These are phyloP conservation scores for Cercis canadensis DNA, from an alignment of 306 rosid species.

Conservation along the genomic window DNA sequence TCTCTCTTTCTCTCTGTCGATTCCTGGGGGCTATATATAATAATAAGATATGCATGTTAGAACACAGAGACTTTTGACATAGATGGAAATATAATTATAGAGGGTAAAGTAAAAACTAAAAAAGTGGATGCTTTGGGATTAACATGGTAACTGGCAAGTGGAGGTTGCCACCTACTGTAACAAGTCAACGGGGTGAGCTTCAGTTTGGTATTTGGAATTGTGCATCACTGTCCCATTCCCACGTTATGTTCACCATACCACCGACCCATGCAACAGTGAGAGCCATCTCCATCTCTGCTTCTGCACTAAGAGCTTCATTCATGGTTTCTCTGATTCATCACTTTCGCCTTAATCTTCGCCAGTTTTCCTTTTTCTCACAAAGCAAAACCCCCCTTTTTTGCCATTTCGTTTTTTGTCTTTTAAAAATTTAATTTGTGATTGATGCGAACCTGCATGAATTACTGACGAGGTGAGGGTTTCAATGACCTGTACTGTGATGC, in stretches of 20 bases:
- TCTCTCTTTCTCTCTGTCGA: conserved; percentile 22
- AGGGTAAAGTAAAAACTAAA: conserved; percentile 31
- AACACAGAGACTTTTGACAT: conserved; percentile 22
- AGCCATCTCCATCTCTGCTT: conserved; percentile 26
- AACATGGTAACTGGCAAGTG: conserved; percentile 71
- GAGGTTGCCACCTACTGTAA: conserved; percentile 52
- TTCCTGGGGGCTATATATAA: conserved; percentile 9
- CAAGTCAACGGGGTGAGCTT: conserved; percentile 69
- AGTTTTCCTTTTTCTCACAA: conserved; percentile 43
- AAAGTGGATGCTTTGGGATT: conserved; percentile 44
- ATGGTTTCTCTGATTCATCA: conserved; percentile 41
- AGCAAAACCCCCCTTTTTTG: conserved; percentile 17
- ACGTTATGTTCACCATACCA: too few relatives aligned
- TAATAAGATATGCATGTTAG: conserved; percentile 17
- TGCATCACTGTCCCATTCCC: conserved; percentile 58
- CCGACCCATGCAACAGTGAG: conserved; percentile 60
- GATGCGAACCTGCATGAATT: conserved; percentile 36
- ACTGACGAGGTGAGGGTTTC: conserved; percentile 34
- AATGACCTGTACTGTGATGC: conserved; percentile 42
- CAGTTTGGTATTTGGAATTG: conserved; percentile 44
- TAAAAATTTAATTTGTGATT: not conserved
- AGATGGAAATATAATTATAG: conserved; percentile 41
- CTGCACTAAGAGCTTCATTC: conserved; percentile 22
- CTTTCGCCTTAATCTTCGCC: conserved; percentile 64
- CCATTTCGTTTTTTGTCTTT: not conserved